phyloP scores from a whole-genome alignment of 192 early-diverging fungal species.

The Tieghemiomyces parasiticus region DNA sequence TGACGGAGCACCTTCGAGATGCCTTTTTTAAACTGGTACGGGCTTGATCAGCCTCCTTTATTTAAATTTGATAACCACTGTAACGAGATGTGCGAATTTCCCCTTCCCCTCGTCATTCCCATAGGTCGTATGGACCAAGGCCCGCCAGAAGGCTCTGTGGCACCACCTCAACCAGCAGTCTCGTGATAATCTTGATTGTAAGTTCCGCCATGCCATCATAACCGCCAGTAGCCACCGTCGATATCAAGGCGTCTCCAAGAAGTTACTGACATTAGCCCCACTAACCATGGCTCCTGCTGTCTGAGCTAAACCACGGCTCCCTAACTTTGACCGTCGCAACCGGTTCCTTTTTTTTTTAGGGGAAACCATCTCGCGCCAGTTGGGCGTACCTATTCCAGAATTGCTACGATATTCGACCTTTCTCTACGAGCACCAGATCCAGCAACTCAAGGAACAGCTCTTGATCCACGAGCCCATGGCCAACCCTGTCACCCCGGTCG shows the following conservation, averaged over 20 bases:
- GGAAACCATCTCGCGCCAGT: not conserved
- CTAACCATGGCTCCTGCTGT: not conserved
- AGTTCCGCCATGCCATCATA: too few species aligned
- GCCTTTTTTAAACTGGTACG: not conserved
- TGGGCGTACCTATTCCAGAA: not conserved
- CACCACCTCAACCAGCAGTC: not conserved
- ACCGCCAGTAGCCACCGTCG: too few species aligned
- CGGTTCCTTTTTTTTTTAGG: too few species aligned
- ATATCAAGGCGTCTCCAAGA: too few species aligned
- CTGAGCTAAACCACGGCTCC: not conserved
- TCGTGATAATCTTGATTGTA: too few species aligned
- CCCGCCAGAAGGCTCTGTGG: not conserved
- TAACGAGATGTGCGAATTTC: not conserved
- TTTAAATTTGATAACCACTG: not conserved
- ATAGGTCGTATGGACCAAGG: not conserved
- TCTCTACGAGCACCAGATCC: constrained; percentile 4
- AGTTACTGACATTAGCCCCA: too few species aligned
- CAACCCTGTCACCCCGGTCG: not conserved
- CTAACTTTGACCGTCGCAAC: not conserved
- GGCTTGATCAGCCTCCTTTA: not conserved
- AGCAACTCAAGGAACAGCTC: constrained; percentile 2
- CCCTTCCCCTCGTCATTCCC: not conserved
- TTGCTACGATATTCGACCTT: constrained; percentile 1
- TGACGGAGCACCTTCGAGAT: too few species aligned
- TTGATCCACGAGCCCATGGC: not conserved